phyloP scores from a whole-genome alignment of 192 early-diverging fungal species.

The Geosiphon pyriformis region DNA sequence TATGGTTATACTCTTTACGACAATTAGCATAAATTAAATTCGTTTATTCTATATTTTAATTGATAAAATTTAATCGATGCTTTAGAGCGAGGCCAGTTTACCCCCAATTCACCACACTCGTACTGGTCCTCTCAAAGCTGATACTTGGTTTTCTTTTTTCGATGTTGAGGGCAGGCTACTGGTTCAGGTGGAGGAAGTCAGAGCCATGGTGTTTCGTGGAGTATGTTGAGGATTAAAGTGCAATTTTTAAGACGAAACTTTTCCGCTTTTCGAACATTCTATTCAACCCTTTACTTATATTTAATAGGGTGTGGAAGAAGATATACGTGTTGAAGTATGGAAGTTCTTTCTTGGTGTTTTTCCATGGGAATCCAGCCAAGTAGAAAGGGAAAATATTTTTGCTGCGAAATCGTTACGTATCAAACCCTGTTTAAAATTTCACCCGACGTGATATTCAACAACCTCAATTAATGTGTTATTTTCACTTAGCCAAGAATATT shows the following conservation, averaged over 20 bases:
- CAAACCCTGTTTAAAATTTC: no score
- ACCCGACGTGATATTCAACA: no score
- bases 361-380: conserved; percentile 74
- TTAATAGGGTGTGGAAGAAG: conserved; percentile 64
- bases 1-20: no score
- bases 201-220: conserved; percentile 61
- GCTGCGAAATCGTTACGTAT: conserved; percentile 46
- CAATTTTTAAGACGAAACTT: no score
- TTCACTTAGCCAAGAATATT: conserved; percentile 52
- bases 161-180: conserved; percentile 46
- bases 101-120: conserved; percentile 44
- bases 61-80: not conserved
- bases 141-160: conserved; percentile 71
- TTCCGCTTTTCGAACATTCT: no score
- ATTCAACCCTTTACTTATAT: not conserved
- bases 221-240: conserved; percentile 19
- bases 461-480: not conserved
- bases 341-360: conserved; percentile 82
- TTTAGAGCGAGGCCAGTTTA: conserved; percentile 40
- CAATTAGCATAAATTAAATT: no score
- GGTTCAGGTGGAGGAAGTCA: conserved; percentile 45
- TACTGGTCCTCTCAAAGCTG: conserved; percentile 48
- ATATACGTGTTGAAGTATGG: conserved; percentile 81
- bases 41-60: no score
- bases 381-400: conserved; percentile 57